Evolutionary conservation across 805 yeast species (phyloP).

Genomic region (Wickerhamiella galacta): DNA sequence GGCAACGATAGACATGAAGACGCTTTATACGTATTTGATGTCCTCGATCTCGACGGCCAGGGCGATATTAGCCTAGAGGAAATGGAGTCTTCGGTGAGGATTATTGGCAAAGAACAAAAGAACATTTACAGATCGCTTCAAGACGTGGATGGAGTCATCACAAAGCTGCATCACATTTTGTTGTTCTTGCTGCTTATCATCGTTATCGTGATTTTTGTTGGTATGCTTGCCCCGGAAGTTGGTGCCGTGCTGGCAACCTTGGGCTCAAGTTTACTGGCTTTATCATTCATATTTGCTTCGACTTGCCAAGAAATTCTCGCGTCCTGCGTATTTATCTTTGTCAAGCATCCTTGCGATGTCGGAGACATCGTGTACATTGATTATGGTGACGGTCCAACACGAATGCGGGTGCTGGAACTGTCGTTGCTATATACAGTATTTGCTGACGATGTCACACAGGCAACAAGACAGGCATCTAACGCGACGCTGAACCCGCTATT

Average conservation of each 20-base stretch:
- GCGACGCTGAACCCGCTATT: constrained; percentile 22
- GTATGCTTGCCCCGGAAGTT: constrained; percentile 26
- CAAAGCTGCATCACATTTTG: constrained; percentile 23
- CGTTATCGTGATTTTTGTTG: constrained; percentile 24
- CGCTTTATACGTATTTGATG: constrained; percentile 19
- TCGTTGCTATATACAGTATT: constrained; percentile 25
- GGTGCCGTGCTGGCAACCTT: constrained; percentile 26
- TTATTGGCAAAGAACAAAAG: constrained; percentile 22
- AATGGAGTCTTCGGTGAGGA: constrained; percentile 19
- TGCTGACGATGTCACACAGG: constrained; percentile 14
- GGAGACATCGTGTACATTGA: constrained; percentile 24
- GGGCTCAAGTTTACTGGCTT: constrained; percentile 25
- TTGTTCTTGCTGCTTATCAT: constrained; percentile 20
- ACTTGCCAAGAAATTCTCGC: constrained; percentile 26
- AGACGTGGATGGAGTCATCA: constrained; percentile 26
- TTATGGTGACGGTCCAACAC: constrained; percentile 11
- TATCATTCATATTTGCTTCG: constrained; percentile 24
- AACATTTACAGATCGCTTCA: constrained; percentile 22
- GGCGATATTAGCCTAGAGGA: constrained; percentile 25
- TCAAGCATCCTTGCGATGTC: constrained; percentile 27
- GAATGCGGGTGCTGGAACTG: constrained; percentile 20
- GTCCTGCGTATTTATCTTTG: constrained; percentile 25
- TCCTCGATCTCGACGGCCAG: constrained; percentile 23
- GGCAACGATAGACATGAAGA: constrained; percentile 20
- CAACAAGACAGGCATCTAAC: constrained; percentile 24